Conservation (phyloP, 305 asterid species). For the Solanum hybrid region DNA sequence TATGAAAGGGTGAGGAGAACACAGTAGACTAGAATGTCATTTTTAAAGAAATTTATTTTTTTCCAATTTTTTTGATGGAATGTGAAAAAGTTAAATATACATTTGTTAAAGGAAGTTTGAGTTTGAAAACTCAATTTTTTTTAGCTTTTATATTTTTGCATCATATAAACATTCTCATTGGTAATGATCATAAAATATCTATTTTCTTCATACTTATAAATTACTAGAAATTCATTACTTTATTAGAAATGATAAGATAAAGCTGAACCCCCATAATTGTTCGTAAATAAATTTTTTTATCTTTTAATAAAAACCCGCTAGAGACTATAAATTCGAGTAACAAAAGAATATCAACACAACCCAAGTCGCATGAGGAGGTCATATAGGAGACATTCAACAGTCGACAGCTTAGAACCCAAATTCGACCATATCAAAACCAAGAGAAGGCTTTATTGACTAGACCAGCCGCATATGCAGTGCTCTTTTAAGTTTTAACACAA, state of each 20-base stretch:
- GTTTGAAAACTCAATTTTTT: not conserved
- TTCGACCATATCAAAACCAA: not conserved
- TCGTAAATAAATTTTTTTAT: rapidly evolving
- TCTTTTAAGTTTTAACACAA: not conserved
- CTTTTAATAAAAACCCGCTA: not conserved
- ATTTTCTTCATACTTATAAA: not conserved
- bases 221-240: too few species aligned
- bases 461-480: not conserved
- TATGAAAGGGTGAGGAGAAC: not conserved
- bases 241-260: too few species aligned
- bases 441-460: constrained; percentile 1
- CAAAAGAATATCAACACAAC: not conserved
- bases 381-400: not conserved
- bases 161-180: too few species aligned
- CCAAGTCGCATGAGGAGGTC: not conserved
- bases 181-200: not conserved
- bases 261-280: too few species aligned
- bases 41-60: too few species aligned
- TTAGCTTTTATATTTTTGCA: not conserved
- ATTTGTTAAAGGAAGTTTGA: not conserved
- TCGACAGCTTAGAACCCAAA: constrained; percentile 8
- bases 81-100: not conserved
- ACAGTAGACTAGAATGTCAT: not conserved
- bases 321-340: too few species aligned
- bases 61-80: not conserved